Percentiles rank a stretch among this genome's conserved stretches.
These are phyloP conservation scores for Phytopythium oedochilum DNA, from an alignment of 352 stramenopile genomes.

Conservation along the genomic window DNA sequence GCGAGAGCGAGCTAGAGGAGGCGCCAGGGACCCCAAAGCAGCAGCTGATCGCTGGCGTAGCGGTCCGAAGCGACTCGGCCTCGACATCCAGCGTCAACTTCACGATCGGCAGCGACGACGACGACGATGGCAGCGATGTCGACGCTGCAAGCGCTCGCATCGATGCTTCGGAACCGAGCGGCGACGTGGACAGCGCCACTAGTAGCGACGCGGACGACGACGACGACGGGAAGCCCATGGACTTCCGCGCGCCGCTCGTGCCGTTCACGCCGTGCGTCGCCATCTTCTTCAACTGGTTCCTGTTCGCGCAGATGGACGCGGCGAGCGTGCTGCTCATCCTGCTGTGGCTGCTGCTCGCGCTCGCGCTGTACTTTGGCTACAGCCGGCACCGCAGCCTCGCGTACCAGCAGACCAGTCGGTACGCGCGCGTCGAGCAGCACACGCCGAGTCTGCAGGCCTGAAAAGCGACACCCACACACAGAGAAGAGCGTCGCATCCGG, in stretches of 20 bases:
- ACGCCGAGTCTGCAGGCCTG: slow-evolving; percentile 1
- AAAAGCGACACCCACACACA: too few species aligned
- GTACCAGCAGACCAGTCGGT: slow-evolving; percentile 51
- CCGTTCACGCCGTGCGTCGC: slow-evolving; percentile 74
- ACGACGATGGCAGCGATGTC: background rate
- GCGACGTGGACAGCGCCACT: background rate
- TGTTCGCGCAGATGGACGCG: slow-evolving; percentile 78
- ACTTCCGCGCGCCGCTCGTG: slow-evolving; percentile 66
- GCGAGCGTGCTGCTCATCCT: slow-evolving; percentile 57
- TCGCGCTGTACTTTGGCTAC: slow-evolving; percentile 67
- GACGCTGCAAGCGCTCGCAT: background rate
- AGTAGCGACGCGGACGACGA: slow-evolving; percentile 23
- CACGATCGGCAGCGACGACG: slow-evolving; percentile 5
- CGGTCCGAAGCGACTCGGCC: background rate
- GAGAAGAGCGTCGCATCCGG: too few species aligned
- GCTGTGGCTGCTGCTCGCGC: slow-evolving; percentile 63
- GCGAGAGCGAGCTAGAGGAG: background rate
- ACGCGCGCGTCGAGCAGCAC: slow-evolving; percentile 41
- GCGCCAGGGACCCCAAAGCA: background rate
- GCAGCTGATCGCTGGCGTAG: background rate
- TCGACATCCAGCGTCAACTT: background rate
- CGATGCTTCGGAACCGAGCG: background rate
- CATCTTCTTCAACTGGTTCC: slow-evolving; percentile 88
- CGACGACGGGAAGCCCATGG: slow-evolving; percentile 22
- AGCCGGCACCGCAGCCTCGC: slow-evolving; percentile 67